Evolutionary conservation across 768 basidiomycete species (phyloP).

Genomic region (Panus rudis): DNA sequence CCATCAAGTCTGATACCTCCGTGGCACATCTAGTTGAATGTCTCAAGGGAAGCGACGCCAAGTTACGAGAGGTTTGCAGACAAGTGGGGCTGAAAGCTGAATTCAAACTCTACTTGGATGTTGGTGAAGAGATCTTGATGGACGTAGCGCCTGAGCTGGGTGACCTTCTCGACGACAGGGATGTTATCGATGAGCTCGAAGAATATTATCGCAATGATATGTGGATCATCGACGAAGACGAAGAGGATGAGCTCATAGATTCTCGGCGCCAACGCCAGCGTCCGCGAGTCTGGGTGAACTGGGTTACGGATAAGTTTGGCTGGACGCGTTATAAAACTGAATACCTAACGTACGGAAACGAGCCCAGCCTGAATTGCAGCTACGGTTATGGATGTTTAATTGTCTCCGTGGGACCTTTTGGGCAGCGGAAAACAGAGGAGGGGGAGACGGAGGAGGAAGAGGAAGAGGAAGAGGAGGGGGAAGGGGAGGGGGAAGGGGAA

Average conservation of each 20-base stretch:
- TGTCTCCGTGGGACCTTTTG: conserved; percentile 6
- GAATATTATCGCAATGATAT: background rate
- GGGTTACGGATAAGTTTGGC: conserved; percentile 3
- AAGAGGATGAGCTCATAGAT: background rate
- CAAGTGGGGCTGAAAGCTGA: conserved; percentile 2
- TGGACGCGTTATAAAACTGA: background rate
- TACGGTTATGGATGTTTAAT: conserved; percentile 8
- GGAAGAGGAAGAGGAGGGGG: background rate
- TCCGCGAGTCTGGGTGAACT: background rate
- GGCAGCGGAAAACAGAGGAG: background rate
- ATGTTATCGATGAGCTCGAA: too few relatives aligned
- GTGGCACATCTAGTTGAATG: background rate
- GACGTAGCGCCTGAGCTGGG: background rate
- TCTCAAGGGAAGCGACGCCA: conserved; percentile 12
- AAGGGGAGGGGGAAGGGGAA: background rate
- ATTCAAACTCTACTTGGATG: background rate
- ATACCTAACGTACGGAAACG: conserved; percentile 10
- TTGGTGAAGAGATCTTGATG: background rate
- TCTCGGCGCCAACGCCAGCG: conserved; percentile 1
- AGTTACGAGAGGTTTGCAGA: background rate
- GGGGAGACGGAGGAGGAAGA: background rate
- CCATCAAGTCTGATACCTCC: conserved; percentile 5
- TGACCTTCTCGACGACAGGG: background rate
- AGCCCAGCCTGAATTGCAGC: background rate
- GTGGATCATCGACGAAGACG: background rate